phyloP scores from a whole-genome alignment of 768 basidiomycete genomes.

The Hygrophoropsis aurantiaca region DNA sequence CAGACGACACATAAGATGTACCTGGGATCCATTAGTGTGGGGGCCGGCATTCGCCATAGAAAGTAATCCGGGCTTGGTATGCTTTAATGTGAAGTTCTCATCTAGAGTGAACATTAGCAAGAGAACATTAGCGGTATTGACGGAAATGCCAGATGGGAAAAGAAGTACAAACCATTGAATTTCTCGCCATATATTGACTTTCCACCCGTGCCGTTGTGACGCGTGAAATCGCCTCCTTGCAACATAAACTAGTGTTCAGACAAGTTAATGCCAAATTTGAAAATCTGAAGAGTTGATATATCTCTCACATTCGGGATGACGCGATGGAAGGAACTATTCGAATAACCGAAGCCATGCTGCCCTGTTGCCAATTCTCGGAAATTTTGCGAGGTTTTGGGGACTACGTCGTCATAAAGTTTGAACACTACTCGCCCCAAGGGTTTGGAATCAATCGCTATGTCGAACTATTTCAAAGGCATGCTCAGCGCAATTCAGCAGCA shows the following conservation, averaged over 20 bases:
- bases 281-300: neutral
- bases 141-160: neutral
- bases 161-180: conserved; percentile 57
- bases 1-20: conserved; percentile 20
- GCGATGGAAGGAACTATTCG: conserved; percentile 68
- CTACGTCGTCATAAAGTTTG: conserved; percentile 78
- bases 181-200: conserved; percentile 82
- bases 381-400: conserved; percentile 80
- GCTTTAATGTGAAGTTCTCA: conserved; percentile 69
- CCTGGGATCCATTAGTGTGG: conserved; percentile 81
- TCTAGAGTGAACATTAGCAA: conserved; percentile 33
- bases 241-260: conserved; percentile 62
- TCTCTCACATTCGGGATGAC: conserved; percentile 60
- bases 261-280: neutral
- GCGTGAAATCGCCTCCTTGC: conserved; percentile 86
- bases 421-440: conserved; percentile 75
- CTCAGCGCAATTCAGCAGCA: neutral
- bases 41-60: conserved; percentile 89
- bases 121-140: too few relatives aligned
- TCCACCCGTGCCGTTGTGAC: conserved; percentile 76
- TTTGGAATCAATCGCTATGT: conserved; percentile 57
- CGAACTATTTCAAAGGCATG: conserved; percentile 45
- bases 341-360: conserved; percentile 70
- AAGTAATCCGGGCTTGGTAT: conserved; percentile 63
- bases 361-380: conserved; percentile 79